Evolutionary conservation across 176 grass and related monocot genomes (phyloP).

Genomic region (Aechmea fasciata): DNA sequence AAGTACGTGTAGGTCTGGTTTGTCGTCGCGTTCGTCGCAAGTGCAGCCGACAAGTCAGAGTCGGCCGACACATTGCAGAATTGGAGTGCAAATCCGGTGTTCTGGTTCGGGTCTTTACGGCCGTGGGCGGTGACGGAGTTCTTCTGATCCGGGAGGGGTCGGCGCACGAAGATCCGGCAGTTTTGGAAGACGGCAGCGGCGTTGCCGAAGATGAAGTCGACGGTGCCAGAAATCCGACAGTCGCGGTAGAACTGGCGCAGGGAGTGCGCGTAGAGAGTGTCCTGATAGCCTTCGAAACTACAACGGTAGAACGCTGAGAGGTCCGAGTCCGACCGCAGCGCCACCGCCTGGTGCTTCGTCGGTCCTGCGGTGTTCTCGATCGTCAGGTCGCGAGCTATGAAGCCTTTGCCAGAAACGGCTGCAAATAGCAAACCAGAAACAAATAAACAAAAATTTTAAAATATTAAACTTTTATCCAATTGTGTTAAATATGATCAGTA

Average conservation of each 20-base stretch:
- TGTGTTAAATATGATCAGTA: too few species aligned
- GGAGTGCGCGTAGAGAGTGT: conserved; percentile 91
- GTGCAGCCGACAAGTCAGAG: conserved; percentile 24
- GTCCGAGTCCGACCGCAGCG: conserved; percentile 67
- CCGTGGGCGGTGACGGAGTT: conserved; percentile 77
- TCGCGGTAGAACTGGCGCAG: conserved; percentile 89
- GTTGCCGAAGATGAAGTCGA: conserved; percentile 94
- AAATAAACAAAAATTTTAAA: too few species aligned
- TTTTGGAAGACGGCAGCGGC: conserved; percentile 68
- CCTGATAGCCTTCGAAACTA: conserved; percentile 69
- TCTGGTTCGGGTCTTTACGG: conserved; percentile 41
- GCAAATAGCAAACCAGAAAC: background rate
- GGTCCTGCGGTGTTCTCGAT: conserved; percentile 72
- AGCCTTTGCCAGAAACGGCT: conserved; percentile 52
- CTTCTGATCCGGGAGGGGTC: conserved; percentile 33
- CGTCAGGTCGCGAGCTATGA: conserved; percentile 71
- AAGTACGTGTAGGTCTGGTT: conserved; percentile 30
- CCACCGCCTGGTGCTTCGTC: conserved; percentile 66
- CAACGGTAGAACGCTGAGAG: conserved; percentile 77
- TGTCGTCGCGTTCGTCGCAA: background rate
- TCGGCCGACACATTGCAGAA: conserved; percentile 57
- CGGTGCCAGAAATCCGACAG: conserved; percentile 45
- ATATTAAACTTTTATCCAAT: too few species aligned
- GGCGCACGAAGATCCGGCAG: conserved; percentile 33
- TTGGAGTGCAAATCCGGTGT: conserved; percentile 68